These are phyloP conservation scores for Neurospora sp. DNA, from an alignment of 2,329 filamentous ascomycete genomes.

Conservation along the genomic window DNA sequence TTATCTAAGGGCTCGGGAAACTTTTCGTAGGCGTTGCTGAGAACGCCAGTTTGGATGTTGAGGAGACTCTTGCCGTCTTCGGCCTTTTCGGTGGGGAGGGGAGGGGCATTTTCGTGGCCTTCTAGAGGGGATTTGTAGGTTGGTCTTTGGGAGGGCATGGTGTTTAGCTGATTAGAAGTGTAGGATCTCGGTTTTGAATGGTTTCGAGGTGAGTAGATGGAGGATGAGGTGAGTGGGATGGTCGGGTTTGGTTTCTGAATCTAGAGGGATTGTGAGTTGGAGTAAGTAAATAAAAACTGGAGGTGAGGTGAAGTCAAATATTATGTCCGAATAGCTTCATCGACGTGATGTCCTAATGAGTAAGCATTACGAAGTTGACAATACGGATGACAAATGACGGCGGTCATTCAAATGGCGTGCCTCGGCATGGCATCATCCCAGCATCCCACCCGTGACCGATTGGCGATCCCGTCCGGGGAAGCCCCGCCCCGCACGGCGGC, in stretches of 20 bases:
- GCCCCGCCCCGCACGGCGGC: background rate
- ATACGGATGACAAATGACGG: background rate
- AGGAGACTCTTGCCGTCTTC: conserved; percentile 70
- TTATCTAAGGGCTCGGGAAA: conserved; percentile 63
- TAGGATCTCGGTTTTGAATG: background rate
- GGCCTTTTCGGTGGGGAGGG: conserved; percentile 47
- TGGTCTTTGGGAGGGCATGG: background rate
- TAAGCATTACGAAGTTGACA: background rate
- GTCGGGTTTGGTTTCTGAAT: background rate
- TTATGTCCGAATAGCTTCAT: background rate
- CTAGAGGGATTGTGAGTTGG: background rate
- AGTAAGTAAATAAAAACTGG: background rate
- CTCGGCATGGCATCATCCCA: background rate
- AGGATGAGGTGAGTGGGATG: background rate
- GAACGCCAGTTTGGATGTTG: conserved; percentile 51
- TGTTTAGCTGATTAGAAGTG: background rate
- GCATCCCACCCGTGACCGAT: background rate
- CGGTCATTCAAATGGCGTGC: background rate
- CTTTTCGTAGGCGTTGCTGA: conserved; percentile 58
- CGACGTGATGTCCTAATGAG: background rate
- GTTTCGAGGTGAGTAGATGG: background rate
- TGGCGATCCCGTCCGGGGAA: background rate
- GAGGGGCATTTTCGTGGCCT: conserved; percentile 46
- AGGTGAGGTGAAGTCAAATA: background rate
- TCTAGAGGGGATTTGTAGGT: conserved; percentile 46